phyloP scores from a whole-genome alignment of 1,284 basidiomycete species.

The Ustilago hordei region DNA sequence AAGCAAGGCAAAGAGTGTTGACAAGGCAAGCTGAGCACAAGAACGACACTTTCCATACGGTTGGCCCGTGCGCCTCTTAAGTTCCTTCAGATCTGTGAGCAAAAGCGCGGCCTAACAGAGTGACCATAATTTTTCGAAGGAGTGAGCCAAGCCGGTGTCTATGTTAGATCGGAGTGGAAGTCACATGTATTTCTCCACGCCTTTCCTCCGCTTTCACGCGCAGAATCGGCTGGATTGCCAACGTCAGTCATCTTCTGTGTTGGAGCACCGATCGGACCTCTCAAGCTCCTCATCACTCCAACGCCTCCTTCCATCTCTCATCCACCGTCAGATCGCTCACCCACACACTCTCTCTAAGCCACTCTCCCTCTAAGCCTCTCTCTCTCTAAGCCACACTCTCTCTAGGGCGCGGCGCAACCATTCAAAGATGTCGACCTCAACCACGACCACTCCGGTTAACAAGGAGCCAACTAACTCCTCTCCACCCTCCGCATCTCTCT shows the following conservation, averaged over 20 bases:
- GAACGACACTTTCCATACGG: constrained; percentile 1
- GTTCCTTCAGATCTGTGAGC: background rate
- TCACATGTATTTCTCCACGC: constrained; percentile 4
- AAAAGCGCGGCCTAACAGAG: background rate
- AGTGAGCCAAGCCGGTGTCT: no score
- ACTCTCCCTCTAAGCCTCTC: background rate
- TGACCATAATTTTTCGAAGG: rapidly evolving
- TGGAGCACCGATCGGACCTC: background rate
- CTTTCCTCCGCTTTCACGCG: constrained; percentile 27
- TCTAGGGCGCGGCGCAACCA: background rate
- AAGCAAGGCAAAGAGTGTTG: background rate
- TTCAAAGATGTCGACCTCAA: constrained; percentile 28
- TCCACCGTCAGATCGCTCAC: background rate
- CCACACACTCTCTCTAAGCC: background rate
- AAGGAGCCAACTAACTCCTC: constrained; percentile 36
- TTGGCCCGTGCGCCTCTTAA: background rate
- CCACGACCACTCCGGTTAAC: constrained; percentile 29
- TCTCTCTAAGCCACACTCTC: background rate
- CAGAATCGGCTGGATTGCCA: constrained; percentile 19
- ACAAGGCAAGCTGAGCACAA: background rate
- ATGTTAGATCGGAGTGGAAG: no score
- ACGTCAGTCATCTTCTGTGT: constrained; percentile 19
- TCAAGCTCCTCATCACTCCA: background rate
- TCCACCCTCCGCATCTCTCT: constrained; percentile 43
- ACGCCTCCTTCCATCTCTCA: background rate